These are phyloP conservation scores for Claviceps cyperi DNA, from an alignment of 2,329 filamentous ascomycete species.

Conservation along the genomic window DNA sequence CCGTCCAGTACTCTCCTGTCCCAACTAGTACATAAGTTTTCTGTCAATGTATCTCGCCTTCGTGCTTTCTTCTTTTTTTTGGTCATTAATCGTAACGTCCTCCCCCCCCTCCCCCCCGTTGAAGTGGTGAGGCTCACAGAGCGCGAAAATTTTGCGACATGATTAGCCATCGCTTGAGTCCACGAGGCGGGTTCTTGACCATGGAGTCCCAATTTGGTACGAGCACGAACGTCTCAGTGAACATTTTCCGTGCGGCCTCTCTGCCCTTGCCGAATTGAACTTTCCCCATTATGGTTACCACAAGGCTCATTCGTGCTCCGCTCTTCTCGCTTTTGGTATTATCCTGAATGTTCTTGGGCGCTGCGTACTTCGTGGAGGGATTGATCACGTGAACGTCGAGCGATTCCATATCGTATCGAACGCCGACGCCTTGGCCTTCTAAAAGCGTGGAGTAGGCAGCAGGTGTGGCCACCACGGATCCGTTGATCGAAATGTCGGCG, in stretches of 20 bases:
- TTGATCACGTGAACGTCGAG: constrained; percentile 71
- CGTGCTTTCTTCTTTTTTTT: background rate
- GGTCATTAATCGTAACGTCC: constrained; percentile 2
- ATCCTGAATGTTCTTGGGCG: constrained; percentile 29
- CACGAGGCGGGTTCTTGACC: constrained; percentile 36
- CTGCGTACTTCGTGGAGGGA: constrained; percentile 44
- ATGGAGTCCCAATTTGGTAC: constrained; percentile 58
- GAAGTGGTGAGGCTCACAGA: constrained; percentile 19
- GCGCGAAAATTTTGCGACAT: constrained; percentile 59
- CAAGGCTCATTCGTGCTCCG: constrained; percentile 50
- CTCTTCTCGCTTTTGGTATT: constrained; percentile 30
- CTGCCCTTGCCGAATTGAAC: constrained; percentile 53
- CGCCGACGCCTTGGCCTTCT: constrained; percentile 41
- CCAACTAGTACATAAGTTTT: background rate
- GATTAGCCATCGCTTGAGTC: constrained; percentile 47
- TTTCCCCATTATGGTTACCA: constrained; percentile 59
- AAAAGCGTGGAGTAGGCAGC: constrained; percentile 55
- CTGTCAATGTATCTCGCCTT: background rate
- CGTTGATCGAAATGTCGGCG: constrained; percentile 69
- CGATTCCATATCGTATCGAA: constrained; percentile 59
- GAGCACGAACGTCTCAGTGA: constrained; percentile 68
- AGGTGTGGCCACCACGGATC: constrained; percentile 48
- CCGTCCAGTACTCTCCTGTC: background rate
- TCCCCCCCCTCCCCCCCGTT: background rate
- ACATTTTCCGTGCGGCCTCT: constrained; percentile 50